A percentile compares a stretch with the other conserved stretches of the same genome.
These are phyloP conservation scores for Spathaspora jeffriesii DNA, from an alignment of 1,139 yeast species.

Conservation along the genomic window DNA sequence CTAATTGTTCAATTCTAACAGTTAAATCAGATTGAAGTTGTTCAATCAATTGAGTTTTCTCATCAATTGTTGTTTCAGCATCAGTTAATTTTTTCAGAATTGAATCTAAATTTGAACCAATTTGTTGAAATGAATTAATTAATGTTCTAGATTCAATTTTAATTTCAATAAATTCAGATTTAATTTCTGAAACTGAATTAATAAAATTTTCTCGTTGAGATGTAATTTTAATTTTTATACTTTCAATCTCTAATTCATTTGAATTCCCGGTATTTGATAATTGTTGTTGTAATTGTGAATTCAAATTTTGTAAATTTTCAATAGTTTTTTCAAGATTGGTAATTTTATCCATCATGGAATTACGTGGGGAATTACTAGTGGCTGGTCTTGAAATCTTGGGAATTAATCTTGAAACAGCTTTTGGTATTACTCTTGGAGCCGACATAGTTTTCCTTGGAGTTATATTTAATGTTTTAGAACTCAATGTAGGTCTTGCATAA, in stretches of 20 bases:
- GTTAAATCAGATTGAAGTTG: not conserved
- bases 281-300: slow-evolving; percentile 1
- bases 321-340: not conserved
- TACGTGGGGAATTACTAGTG: not conserved
- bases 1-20: not conserved
- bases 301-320: not conserved
- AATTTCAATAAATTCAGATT: slow-evolving; percentile 8
- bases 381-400: not conserved
- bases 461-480: slow-evolving; percentile 10
- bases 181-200: slow-evolving; percentile 8
- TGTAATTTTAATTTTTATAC: not conserved
- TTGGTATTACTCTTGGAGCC: not conserved
- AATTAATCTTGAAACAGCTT: not conserved
- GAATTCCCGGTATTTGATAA: not conserved
- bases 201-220: slow-evolving; percentile 5
- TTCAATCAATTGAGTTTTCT: not conserved
- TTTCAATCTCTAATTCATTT: not conserved
- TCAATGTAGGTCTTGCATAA: slow-evolving; percentile 33
- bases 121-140: not conserved
- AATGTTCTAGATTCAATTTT: slow-evolving; percentile 1
- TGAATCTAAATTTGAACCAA: not conserved
- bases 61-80: not conserved
- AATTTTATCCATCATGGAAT: not conserved
- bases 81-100: slow-evolving; percentile 1
- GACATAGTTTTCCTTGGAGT: not conserved